Percentiles rank a stretch among this genome's conserved stretches.
These are phyloP conservation scores for Marasmius fiardii DNA, from an alignment of 1,284 basidiomycete genomes.

Conservation along the genomic window DNA sequence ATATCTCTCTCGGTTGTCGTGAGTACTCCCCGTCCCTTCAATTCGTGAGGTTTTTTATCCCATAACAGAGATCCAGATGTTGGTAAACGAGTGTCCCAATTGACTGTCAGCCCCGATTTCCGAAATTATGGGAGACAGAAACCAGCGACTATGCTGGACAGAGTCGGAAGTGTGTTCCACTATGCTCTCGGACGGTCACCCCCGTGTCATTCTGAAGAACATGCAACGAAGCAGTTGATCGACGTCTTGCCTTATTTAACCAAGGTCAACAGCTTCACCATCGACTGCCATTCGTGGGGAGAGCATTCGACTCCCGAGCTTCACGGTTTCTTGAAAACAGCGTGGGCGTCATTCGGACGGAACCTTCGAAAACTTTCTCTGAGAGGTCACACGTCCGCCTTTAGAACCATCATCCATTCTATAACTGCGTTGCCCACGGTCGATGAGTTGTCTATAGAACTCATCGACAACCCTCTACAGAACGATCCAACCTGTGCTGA, in stretches of 20 bases:
- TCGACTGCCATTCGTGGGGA: conserved; percentile 30
- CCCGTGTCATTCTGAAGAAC: neutral
- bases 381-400: conserved; percentile 33
- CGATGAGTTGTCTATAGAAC: conserved; percentile 33
- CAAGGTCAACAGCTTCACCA: conserved; percentile 28
- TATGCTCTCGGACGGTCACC: neutral
- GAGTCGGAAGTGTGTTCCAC: conserved; percentile 5
- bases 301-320: conserved; percentile 26
- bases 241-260: conserved; percentile 27
- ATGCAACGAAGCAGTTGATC: conserved; percentile 21
- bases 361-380: conserved; percentile 31
- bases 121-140: conserved; percentile 2
- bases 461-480: conserved; percentile 27
- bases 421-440: conserved; percentile 27
- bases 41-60: neutral
- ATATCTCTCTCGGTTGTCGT: conserved; percentile 30
- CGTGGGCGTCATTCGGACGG: conserved; percentile 33
- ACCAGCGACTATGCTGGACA: neutral
- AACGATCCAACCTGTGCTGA: conserved; percentile 15
- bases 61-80: conserved; percentile 23
- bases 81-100: conserved; percentile 17
- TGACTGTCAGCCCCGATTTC: conserved; percentile 13
- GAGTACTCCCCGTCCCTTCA: conserved; percentile 15
- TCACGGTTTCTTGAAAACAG: conserved; percentile 27
- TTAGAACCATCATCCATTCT: conserved; percentile 28